Evolutionary conservation across 805 yeast genomes (phyloP).

Genomic region (Nakazawaea holstii): DNA sequence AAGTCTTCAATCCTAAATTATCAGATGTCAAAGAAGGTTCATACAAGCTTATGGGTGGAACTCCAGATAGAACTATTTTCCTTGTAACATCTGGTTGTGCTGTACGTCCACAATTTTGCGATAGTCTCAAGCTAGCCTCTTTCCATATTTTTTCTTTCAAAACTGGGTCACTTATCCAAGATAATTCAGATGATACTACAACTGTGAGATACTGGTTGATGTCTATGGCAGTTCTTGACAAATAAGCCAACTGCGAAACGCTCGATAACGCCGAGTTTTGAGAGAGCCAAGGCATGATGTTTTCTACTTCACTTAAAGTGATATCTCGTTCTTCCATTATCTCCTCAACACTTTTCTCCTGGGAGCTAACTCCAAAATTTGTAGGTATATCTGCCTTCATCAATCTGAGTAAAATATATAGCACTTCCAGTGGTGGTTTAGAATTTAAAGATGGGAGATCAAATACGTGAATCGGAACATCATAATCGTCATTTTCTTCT

Average conservation of each 20-base stretch:
- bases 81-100: conserved; percentile 73
- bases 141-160: conserved; percentile 38
- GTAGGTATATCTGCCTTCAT: conserved; percentile 43
- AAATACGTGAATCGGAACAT: conserved; percentile 39
- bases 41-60: conserved; percentile 31
- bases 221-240: conserved; percentile 24
- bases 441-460: conserved; percentile 52
- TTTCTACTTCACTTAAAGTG: conserved; percentile 16
- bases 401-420: conserved; percentile 40
- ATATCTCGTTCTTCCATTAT: conserved; percentile 31
- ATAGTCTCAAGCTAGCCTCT: conserved; percentile 57
- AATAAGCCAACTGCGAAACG: conserved; percentile 22
- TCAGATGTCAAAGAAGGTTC: conserved; percentile 90
- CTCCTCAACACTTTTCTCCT: conserved; percentile 2
- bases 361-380: conserved; percentile 37
- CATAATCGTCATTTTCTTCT: conserved; percentile 21
- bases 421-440: conserved; percentile 41
- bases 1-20: conserved; percentile 85
- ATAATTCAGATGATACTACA: conserved; percentile 41
- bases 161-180: conserved; percentile 35
- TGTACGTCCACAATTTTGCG: conserved; percentile 81
- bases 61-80: conserved; percentile 35
- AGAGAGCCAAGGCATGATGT: conserved; percentile 40
- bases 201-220: conserved; percentile 44
- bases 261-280: conserved; percentile 19